These are phyloP conservation scores for Wickerhamiella azymoides DNA, from an alignment of 805 yeast genomes.

Conservation along the genomic window DNA sequence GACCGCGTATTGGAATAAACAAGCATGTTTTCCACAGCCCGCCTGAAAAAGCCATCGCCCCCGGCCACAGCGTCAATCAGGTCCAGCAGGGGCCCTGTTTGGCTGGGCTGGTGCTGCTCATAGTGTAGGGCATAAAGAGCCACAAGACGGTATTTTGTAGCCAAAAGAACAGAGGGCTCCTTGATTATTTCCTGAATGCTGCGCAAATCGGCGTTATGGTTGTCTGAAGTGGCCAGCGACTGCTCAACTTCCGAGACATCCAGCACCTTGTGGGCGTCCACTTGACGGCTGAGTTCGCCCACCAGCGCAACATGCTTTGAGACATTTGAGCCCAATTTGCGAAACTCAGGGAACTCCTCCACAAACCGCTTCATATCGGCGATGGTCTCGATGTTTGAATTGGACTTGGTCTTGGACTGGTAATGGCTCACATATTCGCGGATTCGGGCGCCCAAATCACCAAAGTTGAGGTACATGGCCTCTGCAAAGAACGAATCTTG, in stretches of 20 bases:
- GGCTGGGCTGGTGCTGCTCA: slow-evolving; percentile 38
- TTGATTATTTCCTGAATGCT: slow-evolving; percentile 44
- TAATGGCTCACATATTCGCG: slow-evolving; percentile 74
- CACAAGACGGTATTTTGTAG: slow-evolving; percentile 53
- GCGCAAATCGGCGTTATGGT: slow-evolving; percentile 41
- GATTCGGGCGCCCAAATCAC: slow-evolving; percentile 81
- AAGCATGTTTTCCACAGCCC: slow-evolving; percentile 35
- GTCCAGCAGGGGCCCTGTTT: slow-evolving; percentile 28
- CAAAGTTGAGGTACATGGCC: slow-evolving; percentile 81
- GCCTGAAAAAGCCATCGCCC: slow-evolving; percentile 24
- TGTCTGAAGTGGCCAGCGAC: slow-evolving; percentile 53
- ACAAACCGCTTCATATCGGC: slow-evolving; percentile 84
- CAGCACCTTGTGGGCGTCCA: slow-evolving; percentile 52
- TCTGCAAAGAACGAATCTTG: slow-evolving; percentile 68
- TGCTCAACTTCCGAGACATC: slow-evolving; percentile 86
- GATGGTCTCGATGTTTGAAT: slow-evolving; percentile 58
- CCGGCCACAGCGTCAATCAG: slow-evolving; percentile 13
- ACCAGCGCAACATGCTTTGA: slow-evolving; percentile 86
- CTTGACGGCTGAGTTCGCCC: slow-evolving; percentile 67
- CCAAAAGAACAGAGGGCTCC: slow-evolving; percentile 29
- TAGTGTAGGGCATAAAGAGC: slow-evolving; percentile 62
- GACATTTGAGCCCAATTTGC: slow-evolving; percentile 73
- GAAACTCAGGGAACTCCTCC: slow-evolving; percentile 88
- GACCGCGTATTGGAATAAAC: slow-evolving; percentile 32
- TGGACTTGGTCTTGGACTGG: slow-evolving; percentile 63